Base-by-base conservation (phyloP, 1,284 basidiomycete species). In the Vanrija sp. region DNA sequence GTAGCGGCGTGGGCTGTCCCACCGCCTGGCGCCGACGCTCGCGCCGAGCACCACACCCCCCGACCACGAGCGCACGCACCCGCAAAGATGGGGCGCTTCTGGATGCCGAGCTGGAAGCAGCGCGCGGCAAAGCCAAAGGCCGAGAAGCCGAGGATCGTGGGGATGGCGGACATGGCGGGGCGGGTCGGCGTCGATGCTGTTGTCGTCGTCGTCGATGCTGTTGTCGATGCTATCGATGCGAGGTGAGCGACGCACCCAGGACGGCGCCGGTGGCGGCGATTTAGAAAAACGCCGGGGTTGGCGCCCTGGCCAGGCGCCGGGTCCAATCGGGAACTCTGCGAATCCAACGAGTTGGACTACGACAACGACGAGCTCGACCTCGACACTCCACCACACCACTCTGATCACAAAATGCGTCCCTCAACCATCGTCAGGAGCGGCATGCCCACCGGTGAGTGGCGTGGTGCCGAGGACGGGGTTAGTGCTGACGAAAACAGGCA, bases 61-160 rank as follows among this genome's bases (percentile, higher is more conserved):
- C 19, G 15, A 46, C 19, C 43, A 27, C 23, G 22, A 42, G 7
- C 19, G 35, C 18, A 62, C 73, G 47, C 53, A 76, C 75, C 62
- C 22, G 66, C 62, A 59, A 73, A 71, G 54, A 76, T 66, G 41
- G 59, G 57, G 42, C 73, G 64, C 62, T 74, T 71, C 58, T 89
- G 87, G 63, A 92, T 85, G 48, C 85, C 85, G 20, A 91, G 84
- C 75, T 91, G 89, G 63, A 87, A 87, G 57, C 88, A 78, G 59
- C 89, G 81, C 15, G 84, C 84, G 18, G 84, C 84, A 51, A 91
- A 83, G 25, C 89, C 89, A 67, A 89, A 86, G 53, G 82, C 75
- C 18, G 86, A 85, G 77, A 88, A 89, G 45, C 89, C 89, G 69
- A 88, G 68, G 63, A 91, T 78, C 71, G 83, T 87, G 55, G 83